These are phyloP conservation scores for Russula griseocarnosa DNA, from an alignment of 768 basidiomycete species.

Conservation along the genomic window DNA sequence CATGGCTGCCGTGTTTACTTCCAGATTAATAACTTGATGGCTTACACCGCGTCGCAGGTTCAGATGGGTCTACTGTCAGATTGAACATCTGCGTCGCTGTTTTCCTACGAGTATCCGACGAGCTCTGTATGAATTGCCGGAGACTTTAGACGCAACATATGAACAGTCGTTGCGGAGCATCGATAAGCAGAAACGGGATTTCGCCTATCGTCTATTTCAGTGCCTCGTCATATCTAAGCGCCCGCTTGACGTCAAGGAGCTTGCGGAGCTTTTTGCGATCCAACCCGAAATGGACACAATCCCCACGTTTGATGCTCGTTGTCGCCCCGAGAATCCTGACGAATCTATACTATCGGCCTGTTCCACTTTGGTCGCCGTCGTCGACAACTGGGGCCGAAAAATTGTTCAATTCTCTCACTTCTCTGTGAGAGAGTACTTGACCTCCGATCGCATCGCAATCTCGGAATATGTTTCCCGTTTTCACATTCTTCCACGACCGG, in stretches of 20 bases:
- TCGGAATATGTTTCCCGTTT: not conserved
- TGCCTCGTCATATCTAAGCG: not conserved
- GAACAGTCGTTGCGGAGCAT: not conserved
- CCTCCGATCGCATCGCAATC: not conserved
- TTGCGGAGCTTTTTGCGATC: not conserved
- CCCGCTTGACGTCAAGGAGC: not conserved
- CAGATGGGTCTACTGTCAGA: not conserved
- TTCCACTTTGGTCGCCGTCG: not conserved
- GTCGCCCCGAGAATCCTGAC: not conserved
- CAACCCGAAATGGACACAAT: not conserved
- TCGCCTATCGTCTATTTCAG: not conserved
- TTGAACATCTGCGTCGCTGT: not conserved
- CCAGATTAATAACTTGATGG: not conserved
- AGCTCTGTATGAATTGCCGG: not conserved
- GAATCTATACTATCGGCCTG: not conserved
- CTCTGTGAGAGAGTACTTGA: not conserved
- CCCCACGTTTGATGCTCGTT: not conserved
- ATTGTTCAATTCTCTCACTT: not conserved
- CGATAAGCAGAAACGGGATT: not conserved
- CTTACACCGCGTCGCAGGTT: not conserved
- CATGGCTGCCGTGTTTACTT: not conserved
- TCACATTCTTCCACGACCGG: not conserved
- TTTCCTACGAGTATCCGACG: not conserved
- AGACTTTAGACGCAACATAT: not conserved
- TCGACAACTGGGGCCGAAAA: not conserved